These are phyloP conservation scores for Calamus simplicifolius DNA, from an alignment of 176 grass and related monocot species.

Conservation along the genomic window DNA sequence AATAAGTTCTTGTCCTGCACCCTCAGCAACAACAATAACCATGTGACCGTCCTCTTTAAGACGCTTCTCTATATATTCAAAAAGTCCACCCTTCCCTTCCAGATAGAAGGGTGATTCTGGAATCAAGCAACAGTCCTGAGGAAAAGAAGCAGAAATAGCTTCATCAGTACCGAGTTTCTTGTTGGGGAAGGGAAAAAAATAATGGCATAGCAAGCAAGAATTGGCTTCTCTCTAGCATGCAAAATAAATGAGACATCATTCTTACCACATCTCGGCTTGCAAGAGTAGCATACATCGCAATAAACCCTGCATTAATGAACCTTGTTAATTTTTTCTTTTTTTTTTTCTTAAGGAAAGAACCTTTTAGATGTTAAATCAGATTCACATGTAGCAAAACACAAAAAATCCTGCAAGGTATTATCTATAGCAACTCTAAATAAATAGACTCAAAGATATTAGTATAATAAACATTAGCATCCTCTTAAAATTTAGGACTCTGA, in stretches of 20 bases:
- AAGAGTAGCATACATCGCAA: constrained; percentile 87
- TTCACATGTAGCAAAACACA: no score
- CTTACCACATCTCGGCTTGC: constrained; percentile 99
- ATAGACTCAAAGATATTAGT: no score
- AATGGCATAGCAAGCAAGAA: no score
- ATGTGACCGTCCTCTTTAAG: constrained; percentile 92
- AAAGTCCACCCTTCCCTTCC: constrained; percentile 81
- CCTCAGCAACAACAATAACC: constrained; percentile 98
- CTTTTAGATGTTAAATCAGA: no score
- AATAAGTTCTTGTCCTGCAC: constrained; percentile 90
- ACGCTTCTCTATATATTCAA: constrained; percentile 70
- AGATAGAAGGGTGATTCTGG: constrained; percentile 93
- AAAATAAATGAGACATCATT: constrained; percentile 9
- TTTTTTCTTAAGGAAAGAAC: no score
- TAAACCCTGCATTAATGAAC: constrained; percentile 67
- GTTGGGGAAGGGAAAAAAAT: no score
- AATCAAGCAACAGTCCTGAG: constrained; percentile 94
- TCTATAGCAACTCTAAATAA: no score
- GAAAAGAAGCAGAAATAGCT: background rate
- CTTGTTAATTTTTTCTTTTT: background rate
- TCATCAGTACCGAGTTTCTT: no score
- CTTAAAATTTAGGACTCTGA: no score
- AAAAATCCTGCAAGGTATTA: no score
- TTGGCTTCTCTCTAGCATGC: no score
- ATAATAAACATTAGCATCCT: no score